Evolutionary conservation across 345 rosid species (phyloP), one percentile per base, ranked within the genome.

Genomic region (Reutealis trisperma): DNA sequence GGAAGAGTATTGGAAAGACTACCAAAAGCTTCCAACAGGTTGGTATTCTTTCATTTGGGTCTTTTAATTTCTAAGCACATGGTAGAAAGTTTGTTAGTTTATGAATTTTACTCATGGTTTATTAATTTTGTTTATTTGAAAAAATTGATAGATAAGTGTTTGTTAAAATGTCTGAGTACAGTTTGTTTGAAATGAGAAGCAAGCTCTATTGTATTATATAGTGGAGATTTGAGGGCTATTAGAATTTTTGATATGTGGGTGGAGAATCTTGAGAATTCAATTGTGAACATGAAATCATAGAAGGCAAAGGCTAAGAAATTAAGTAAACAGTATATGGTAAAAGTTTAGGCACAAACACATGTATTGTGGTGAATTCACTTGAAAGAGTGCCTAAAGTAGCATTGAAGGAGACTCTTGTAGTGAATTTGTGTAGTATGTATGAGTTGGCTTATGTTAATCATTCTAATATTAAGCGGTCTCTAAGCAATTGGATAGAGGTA

Each of bases 391-490:
- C 99, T 3, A 93, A 92, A 0, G 84, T 86, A 1, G 93, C 99
- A 1, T 75, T 96, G 91, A 88, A 96, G 15, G 99, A 96, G 87
- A 91, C 98, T 19, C 75, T 93, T 78, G 97, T 93, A 82, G 91
- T 88, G 71, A 96, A 96, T 68, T 82, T 96, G 85, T 93, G 98
- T 80, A 96, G 99, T 80, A 96, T 96, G 99, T 96, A 96, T 76
- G 98, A 96, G 82, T 75, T 96, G 85, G 99, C 99, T 0, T 96
- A 96, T 85, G 94, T 96, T 59, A 92, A 92, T 55, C 98, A 93
- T 77, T 85, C 95, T 0, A 98, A 96, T 83, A 84, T 86, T 41
- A 96, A 96, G 87, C 78, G 91, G 76, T 93, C 98, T 0, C 86
- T 96, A 80, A 91, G 89, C 64, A 93, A 81, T 77, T 93, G 99